phyloP scores from a whole-genome alignment of 257 asterid species.

The Solanum tacnaense region DNA sequence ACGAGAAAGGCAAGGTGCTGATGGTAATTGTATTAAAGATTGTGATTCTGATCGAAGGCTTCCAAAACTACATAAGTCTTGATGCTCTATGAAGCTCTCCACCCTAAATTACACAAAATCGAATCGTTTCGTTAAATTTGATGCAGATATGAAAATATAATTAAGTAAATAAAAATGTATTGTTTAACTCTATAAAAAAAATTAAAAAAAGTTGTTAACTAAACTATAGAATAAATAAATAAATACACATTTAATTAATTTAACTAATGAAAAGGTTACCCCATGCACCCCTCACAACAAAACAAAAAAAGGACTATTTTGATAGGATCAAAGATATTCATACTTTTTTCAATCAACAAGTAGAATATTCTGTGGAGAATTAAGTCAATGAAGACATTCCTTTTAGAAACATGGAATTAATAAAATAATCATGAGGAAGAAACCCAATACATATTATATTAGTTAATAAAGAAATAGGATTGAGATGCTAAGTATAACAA shows the following conservation, averaged over 20 bases:
- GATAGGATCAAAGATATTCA: background rate
- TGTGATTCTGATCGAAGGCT: slow-evolving; percentile 30
- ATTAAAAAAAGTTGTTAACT: background rate
- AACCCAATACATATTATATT: background rate
- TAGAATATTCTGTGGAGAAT: background rate
- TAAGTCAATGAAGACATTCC: background rate
- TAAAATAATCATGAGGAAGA: background rate
- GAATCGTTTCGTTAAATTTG: background rate
- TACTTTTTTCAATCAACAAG: background rate
- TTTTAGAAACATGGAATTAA: background rate
- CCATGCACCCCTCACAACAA: too few relatives aligned
- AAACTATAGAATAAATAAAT: background rate
- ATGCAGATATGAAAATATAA: background rate
- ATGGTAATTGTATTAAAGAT: slow-evolving; percentile 12
- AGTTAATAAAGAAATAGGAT: background rate
- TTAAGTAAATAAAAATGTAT: background rate
- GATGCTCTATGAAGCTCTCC: slow-evolving; percentile 82
- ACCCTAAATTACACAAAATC: slow-evolving; percentile 22
- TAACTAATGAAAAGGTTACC: background rate
- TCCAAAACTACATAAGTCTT: slow-evolving; percentile 47
- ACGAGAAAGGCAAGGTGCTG: slow-evolving; percentile 28
- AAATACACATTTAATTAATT: background rate
- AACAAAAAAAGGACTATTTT: background rate
- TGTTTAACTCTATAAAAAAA: background rate
- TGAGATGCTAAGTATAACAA: background rate